phyloP scores from a whole-genome alignment of 192 early-diverging fungal species.

The Phycomyces nitens region DNA sequence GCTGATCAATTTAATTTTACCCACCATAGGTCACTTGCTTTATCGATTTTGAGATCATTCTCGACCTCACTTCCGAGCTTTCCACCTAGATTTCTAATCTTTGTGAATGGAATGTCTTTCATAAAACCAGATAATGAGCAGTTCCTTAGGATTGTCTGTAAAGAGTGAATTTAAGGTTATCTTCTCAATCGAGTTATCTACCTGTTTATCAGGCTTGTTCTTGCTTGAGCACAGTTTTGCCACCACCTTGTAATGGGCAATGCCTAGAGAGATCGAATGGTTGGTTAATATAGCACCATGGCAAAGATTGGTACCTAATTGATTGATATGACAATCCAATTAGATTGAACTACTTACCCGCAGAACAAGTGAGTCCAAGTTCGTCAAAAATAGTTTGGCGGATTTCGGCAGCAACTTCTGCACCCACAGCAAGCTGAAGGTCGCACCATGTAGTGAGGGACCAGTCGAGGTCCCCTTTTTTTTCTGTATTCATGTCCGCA shows the following conservation, averaged over 20 bases:
- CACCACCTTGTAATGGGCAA: constrained; percentile 83
- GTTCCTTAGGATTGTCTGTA: constrained; percentile 67
- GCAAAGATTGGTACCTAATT: too few relatives aligned
- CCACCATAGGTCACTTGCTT: constrained; percentile 55
- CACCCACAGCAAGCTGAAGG: constrained; percentile 72
- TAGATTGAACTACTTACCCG: constrained; percentile 50
- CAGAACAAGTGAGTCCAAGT: constrained; percentile 77
- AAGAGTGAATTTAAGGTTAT: background rate
- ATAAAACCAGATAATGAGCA: constrained; percentile 59
- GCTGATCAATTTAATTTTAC: background rate
- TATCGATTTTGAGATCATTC: constrained; percentile 52
- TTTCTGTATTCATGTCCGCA: constrained; percentile 3
- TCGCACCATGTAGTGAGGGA: constrained; percentile 58
- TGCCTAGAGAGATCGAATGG: constrained; percentile 36
- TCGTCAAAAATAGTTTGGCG: constrained; percentile 60
- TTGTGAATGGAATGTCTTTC: constrained; percentile 58
- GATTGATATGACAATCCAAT: too few relatives aligned
- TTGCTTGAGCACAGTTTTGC: constrained; percentile 82
- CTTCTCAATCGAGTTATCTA: constrained; percentile 4
- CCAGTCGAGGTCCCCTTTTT: background rate
- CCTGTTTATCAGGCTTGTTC: constrained; percentile 85
- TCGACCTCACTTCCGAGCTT: constrained; percentile 76
- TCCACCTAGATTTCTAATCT: constrained; percentile 86
- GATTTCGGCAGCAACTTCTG: constrained; percentile 63
- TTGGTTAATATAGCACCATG: constrained; percentile 1